Evolutionary conservation across 2,329 filamentous ascomycete species (phyloP).

Genomic region (Colletotrichum neosansevieriae): DNA sequence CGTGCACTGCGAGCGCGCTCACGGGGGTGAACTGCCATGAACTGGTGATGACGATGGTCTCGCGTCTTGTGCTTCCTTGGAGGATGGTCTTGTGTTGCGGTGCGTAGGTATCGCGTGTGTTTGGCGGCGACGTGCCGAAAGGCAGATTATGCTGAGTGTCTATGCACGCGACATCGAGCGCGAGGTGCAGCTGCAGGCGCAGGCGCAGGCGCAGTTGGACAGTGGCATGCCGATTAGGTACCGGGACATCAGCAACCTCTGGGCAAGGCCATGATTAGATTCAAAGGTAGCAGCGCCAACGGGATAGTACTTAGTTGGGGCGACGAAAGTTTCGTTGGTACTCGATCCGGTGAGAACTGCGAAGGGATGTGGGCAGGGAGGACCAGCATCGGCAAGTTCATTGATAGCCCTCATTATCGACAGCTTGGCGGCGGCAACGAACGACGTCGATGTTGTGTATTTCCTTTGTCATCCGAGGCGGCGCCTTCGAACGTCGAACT

Average conservation of each 20-base stretch:
- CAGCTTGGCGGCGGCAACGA: neutral
- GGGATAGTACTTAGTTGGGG: slow-evolving; percentile 1
- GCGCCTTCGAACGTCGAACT: neutral
- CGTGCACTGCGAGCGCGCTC: neutral
- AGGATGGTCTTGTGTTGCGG: slow-evolving; percentile 15
- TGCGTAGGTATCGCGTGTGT: neutral
- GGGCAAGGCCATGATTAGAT: slow-evolving; percentile 12
- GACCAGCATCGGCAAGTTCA: slow-evolving; percentile 1
- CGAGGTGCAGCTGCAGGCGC: slow-evolving; percentile 18
- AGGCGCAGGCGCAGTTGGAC: slow-evolving; percentile 9
- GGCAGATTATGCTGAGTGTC: slow-evolving; percentile 11
- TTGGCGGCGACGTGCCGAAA: slow-evolving; percentile 15
- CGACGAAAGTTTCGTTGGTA: slow-evolving; percentile 12
- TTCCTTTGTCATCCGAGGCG: neutral
- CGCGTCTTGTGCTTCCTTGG: slow-evolving; percentile 16
- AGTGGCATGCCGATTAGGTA: slow-evolving; percentile 24
- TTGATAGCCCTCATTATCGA: neutral
- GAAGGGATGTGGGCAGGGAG: slow-evolving; percentile 9
- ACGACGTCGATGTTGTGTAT: neutral
- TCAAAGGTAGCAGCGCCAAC: slow-evolving; percentile 17
- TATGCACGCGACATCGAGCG: slow-evolving; percentile 24
- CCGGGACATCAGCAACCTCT: slow-evolving; percentile 26
- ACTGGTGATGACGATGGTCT: slow-evolving; percentile 8
- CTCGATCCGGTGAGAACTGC: slow-evolving; percentile 12
- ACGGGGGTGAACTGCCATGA: neutral